Conservation (phyloP, 768 basidiomycete species). For the Amanita subjunquillea region DNA sequence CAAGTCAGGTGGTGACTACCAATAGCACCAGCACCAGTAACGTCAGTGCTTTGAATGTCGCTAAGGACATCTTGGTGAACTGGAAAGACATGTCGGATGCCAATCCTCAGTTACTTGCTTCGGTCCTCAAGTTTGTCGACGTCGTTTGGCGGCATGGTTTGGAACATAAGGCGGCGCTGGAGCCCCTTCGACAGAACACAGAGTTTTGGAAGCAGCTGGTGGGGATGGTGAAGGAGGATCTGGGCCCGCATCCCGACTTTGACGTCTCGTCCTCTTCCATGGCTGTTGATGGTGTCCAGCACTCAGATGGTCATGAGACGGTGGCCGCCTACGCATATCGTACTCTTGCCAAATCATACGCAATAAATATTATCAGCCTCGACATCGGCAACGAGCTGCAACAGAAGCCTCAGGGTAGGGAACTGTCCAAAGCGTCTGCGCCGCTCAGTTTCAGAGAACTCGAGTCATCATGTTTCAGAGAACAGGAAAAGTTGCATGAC, state of each 20-base stretch:
- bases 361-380: constrained; percentile 61
- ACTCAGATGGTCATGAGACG: constrained; percentile 48
- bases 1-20: constrained; percentile 24
- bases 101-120: constrained; percentile 67
- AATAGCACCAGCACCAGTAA: constrained; percentile 20
- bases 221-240: constrained; percentile 51
- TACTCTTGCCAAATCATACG: constrained; percentile 62
- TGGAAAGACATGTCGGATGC: constrained; percentile 74
- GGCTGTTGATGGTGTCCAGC: constrained; percentile 35
- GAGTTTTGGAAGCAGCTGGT: constrained; percentile 67
- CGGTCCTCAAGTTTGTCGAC: constrained; percentile 66
- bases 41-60: constrained; percentile 58
- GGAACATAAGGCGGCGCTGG: constrained; percentile 57
- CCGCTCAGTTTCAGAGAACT: constrained; percentile 53
- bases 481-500: constrained; percentile 55
- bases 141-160: constrained; percentile 73
- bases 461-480: constrained; percentile 38
- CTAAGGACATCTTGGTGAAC: constrained; percentile 49
- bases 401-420: constrained; percentile 18
- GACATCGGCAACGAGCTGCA: constrained; percentile 60
- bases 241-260: constrained; percentile 69
- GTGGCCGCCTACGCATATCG: constrained; percentile 60
- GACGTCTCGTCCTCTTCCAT: constrained; percentile 35
- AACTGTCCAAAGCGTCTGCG: constrained; percentile 25
- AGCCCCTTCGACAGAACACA: constrained; percentile 41